Evolutionary conservation across 139 green algal genomes (phyloP), one percentile per base, ranked within the genome.

Genomic region (Ettlia oleoabundans): DNA sequence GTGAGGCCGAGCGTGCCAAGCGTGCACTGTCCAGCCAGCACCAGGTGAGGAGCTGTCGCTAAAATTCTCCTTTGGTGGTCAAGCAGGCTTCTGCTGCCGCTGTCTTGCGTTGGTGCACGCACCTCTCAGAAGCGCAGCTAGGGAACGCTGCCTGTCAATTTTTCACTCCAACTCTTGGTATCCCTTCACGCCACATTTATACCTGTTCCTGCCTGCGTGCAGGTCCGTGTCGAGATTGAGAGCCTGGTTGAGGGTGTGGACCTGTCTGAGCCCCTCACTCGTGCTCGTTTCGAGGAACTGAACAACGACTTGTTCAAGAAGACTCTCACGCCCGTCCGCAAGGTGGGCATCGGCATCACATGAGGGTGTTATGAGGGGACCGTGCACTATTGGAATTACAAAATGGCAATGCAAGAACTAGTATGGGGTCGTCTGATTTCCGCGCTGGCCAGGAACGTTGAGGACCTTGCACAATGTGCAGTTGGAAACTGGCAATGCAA

Each of bases 241-340:
- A 93, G 89, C 9, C 88, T 99, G 62, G 88, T 91, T 47, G 97
- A 99, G 35, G 97, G 97, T 41, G 86, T 98, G 33, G 97, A 99
- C 86, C 91, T 99, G 75, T 96, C 87, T 2, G 96, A 99, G 94
- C 96, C 97, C 4, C 92, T 99, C 33, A 99, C 97, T 2, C 92
- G 97, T 62, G 97, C 97, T 1, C 94, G 97, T 42, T 99, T 99
- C 81, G 97, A 99, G 92, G 97, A 99, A 91, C 93, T 99, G 40
- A 99, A 98, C 93, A 93, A 92, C 78, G 97, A 99, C 84, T 92
- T 99, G 52, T 99, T 99, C 93, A 93, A 94, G 82, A 98, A 98
- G 93, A 99, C 96, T 30, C 92, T 99, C 88, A 94, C 91, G 13
- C 97, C 97, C 13, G 97, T 99, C 18, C 96, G 97, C 90, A 94